These are phyloP conservation scores for Porodaedalea pini DNA, from an alignment of 1,284 basidiomycete genomes.

Conservation along the genomic window DNA sequence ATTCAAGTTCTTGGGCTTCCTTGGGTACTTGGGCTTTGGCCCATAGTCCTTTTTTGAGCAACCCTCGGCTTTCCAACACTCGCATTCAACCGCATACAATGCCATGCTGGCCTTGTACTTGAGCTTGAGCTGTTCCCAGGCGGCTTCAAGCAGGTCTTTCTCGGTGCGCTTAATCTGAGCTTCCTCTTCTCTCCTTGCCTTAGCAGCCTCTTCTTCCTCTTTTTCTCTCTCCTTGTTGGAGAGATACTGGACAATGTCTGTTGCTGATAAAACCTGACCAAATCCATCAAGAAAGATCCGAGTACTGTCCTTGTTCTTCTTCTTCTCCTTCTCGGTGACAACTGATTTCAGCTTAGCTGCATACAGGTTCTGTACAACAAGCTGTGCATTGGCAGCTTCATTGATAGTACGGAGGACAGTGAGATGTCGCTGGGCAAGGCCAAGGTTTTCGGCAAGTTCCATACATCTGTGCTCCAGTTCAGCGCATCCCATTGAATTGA, in stretches of 20 bases:
- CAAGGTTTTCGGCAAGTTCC: constrained; percentile 14
- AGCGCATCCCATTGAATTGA: background rate
- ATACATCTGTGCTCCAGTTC: background rate
- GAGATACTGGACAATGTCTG: background rate
- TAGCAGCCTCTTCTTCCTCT: too few relatives aligned
- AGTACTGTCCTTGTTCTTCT: constrained; percentile 2
- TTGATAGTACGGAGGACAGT: constrained; percentile 22
- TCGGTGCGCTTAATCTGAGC: too few relatives aligned
- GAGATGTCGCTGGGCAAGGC: constrained; percentile 17
- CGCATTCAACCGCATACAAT: too few relatives aligned
- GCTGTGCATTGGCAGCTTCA: constrained; percentile 26
- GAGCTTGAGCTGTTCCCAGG: too few relatives aligned
- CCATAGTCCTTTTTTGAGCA: too few relatives aligned
- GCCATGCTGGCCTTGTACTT: too few relatives aligned
- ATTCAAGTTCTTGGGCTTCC: too few relatives aligned
- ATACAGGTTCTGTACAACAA: constrained; percentile 28
- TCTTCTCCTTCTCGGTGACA: constrained; percentile 27
- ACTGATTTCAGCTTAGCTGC: constrained; percentile 25
- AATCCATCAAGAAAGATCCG: constrained; percentile 17
- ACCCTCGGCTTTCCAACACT: too few relatives aligned
- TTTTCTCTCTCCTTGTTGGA: too few relatives aligned
- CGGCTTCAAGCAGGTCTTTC: too few relatives aligned
- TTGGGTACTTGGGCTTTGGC: too few relatives aligned
- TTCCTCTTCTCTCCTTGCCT: too few relatives aligned
- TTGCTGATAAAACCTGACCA: background rate